These are phyloP conservation scores for Diplodia scrobiculata DNA, from an alignment of 2,329 filamentous ascomycete species.

Conservation along the genomic window DNA sequence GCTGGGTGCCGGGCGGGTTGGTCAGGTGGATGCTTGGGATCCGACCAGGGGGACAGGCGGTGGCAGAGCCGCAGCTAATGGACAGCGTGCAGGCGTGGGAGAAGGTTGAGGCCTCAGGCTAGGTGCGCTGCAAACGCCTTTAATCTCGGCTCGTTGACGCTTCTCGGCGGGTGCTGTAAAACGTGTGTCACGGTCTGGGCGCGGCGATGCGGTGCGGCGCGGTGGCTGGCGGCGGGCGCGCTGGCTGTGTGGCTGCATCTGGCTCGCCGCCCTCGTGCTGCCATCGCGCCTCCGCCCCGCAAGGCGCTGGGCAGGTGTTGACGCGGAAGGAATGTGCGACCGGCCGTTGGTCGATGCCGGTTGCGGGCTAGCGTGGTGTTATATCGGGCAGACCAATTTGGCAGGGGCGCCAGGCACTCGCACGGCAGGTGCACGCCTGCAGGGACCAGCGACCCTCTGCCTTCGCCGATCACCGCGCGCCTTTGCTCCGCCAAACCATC, in stretches of 20 bases:
- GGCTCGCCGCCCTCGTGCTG: not conserved
- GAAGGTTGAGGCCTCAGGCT: slow-evolving; percentile 42
- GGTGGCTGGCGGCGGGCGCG: not conserved
- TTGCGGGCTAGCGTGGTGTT: slow-evolving; percentile 14
- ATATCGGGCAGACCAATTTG: slow-evolving; percentile 24
- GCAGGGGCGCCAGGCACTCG: slow-evolving; percentile 18
- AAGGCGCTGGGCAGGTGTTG: not conserved
- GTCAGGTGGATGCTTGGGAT: slow-evolving; percentile 95
- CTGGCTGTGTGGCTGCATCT: not conserved
- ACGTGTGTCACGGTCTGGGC: slow-evolving; percentile 15
- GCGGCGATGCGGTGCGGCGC: not conserved
- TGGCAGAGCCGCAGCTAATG: slow-evolving; percentile 43
- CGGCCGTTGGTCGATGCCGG: slow-evolving; percentile 23
- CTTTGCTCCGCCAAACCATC: slow-evolving; percentile 15
- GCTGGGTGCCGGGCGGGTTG: slow-evolving; percentile 72
- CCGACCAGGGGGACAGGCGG: slow-evolving; percentile 48
- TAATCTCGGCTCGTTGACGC: slow-evolving; percentile 23
- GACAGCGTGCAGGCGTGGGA: slow-evolving; percentile 53
- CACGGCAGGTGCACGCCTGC: slow-evolving; percentile 20
- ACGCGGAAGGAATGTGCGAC: slow-evolving; percentile 25
- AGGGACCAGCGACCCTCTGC: slow-evolving; percentile 11
- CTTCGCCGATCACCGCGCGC: slow-evolving; percentile 19
- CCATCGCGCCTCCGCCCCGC: not conserved
- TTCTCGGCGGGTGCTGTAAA: slow-evolving; percentile 10
- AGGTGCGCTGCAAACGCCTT: slow-evolving; percentile 23